These are phyloP conservation scores for Cutaneotrichosporon curvatum DNA, from an alignment of 1,284 basidiomycete species.

Conservation along the genomic window DNA sequence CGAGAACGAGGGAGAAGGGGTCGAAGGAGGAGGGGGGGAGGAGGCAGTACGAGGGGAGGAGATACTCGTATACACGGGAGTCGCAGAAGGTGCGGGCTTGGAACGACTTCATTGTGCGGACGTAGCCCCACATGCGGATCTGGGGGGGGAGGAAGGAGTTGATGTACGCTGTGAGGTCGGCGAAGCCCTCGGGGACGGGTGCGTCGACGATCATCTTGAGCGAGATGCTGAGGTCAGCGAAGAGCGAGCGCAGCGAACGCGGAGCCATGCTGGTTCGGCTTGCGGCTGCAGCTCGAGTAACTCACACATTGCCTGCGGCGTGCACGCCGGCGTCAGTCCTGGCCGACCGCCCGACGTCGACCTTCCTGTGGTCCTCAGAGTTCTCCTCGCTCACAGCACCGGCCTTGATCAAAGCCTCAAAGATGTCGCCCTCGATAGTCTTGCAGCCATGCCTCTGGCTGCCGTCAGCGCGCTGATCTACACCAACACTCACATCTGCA, in stretches of 20 bases:
- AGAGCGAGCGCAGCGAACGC: not conserved
- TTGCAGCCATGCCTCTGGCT: conserved; percentile 49
- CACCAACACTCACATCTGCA: conserved; percentile 82
- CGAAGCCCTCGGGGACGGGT: conserved; percentile 58
- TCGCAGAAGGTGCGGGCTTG: conserved; percentile 84
- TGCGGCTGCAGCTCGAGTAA: not conserved
- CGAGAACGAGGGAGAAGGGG: conserved; percentile 54
- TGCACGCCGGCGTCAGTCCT: conserved; percentile 97
- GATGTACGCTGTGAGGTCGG: conserved; percentile 59
- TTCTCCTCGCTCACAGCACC: conserved; percentile 92
- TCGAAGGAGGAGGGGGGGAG: conserved; percentile 79
- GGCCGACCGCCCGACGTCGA: conserved; percentile 78
- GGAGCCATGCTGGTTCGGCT: too few relatives aligned
- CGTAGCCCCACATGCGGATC: conserved; percentile 87
- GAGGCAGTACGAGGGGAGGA: conserved; percentile 88
- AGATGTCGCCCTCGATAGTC: conserved; percentile 89
- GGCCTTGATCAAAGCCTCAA: conserved; percentile 76
- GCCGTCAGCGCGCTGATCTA: not conserved
- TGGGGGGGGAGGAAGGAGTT: conserved; percentile 82
- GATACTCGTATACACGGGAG: conserved; percentile 93
- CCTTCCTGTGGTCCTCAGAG: conserved; percentile 82
- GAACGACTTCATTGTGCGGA: conserved; percentile 85
- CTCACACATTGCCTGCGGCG: conserved; percentile 75
- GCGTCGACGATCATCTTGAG: conserved; percentile 78
- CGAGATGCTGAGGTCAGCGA: conserved; percentile 51